These are phyloP conservation scores for Rhizophora mangle DNA, from an alignment of 345 rosid species.

Conservation along the genomic window DNA sequence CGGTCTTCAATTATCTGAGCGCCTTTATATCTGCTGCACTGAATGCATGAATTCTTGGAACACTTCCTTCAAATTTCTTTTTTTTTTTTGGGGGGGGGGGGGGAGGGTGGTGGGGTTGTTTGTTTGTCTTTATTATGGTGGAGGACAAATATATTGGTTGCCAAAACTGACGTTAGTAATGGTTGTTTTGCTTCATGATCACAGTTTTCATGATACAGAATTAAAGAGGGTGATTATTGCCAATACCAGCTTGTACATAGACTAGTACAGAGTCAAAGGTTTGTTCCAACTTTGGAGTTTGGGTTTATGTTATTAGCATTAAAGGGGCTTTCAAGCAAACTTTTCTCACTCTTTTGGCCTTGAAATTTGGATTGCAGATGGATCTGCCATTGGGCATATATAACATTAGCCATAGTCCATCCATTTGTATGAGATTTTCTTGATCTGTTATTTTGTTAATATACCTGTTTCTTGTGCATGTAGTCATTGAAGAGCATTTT, in stretches of 20 bases:
- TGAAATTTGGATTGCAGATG: constrained; percentile 14
- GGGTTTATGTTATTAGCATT: too few species aligned
- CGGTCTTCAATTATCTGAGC: constrained; percentile 1
- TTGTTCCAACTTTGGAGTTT: constrained; percentile 20
- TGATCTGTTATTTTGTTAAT: not conserved
- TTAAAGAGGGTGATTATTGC: constrained; percentile 25
- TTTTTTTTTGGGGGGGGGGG: too few species aligned
- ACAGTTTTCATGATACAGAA: constrained; percentile 34
- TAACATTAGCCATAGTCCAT: not conserved
- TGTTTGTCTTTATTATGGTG: constrained; percentile 14
- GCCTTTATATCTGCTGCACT: constrained; percentile 19
- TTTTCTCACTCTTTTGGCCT: constrained; percentile 9
- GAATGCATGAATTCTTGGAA: constrained; percentile 6
- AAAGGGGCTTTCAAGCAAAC: not conserved
- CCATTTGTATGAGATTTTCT: not conserved
- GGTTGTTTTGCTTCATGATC: constrained; percentile 21
- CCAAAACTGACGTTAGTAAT: constrained; percentile 44
- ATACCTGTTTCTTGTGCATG: not conserved
- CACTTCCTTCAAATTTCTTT: constrained; percentile 8
- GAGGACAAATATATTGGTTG: constrained; percentile 31
- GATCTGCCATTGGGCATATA: constrained; percentile 27
- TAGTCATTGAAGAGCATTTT: constrained; percentile 6
- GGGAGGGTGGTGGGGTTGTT: not conserved
- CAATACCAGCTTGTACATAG: constrained; percentile 24
- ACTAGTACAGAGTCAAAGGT: constrained; percentile 17